Evolutionary conservation across 805 yeast genomes (phyloP).

Genomic region (Lipomyces oligophaga): DNA sequence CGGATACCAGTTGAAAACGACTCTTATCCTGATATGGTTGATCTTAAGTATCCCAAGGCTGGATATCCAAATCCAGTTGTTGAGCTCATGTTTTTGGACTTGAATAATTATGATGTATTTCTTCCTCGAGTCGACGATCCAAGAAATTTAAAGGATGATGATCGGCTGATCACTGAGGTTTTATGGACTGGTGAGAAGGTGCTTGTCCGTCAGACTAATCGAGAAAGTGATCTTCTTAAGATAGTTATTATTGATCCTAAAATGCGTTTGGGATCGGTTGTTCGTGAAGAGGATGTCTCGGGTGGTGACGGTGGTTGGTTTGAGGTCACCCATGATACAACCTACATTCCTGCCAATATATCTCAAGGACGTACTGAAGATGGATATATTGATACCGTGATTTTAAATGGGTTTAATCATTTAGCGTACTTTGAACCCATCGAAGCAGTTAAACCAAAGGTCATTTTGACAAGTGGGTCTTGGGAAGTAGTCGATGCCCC

Average conservation of each 20-base stretch:
- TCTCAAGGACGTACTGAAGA: slow-evolving; percentile 45
- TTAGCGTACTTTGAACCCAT: slow-evolving; percentile 82
- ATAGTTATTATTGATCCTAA: slow-evolving; percentile 52
- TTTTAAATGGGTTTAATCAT: slow-evolving; percentile 56
- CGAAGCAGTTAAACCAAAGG: slow-evolving; percentile 47
- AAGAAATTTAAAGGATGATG: slow-evolving; percentile 38
- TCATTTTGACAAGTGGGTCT: slow-evolving; percentile 63
- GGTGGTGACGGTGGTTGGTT: slow-evolving; percentile 62
- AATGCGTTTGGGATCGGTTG: slow-evolving; percentile 38
- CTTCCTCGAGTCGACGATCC: slow-evolving; percentile 43
- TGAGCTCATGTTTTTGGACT: slow-evolving; percentile 48
- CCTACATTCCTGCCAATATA: slow-evolving; percentile 52
- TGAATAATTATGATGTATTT: slow-evolving; percentile 33
- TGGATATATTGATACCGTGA: slow-evolving; percentile 75
- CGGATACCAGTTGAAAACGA: slow-evolving; percentile 45
- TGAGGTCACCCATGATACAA: slow-evolving; percentile 65
- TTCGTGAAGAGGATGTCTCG: slow-evolving; percentile 47
- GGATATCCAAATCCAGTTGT: slow-evolving; percentile 73
- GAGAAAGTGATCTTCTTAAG: slow-evolving; percentile 64
- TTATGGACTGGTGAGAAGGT: slow-evolving; percentile 61
- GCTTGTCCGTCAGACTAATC: slow-evolving; percentile 56
- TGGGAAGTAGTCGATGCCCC: slow-evolving; percentile 90
- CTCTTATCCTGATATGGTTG: slow-evolving; percentile 57
- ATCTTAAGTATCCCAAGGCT: slow-evolving; percentile 78
- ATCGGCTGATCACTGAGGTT: slow-evolving; percentile 61